Conservation (phyloP, 768 basidiomycete genomes). For the Lactarius tabidus region DNA sequence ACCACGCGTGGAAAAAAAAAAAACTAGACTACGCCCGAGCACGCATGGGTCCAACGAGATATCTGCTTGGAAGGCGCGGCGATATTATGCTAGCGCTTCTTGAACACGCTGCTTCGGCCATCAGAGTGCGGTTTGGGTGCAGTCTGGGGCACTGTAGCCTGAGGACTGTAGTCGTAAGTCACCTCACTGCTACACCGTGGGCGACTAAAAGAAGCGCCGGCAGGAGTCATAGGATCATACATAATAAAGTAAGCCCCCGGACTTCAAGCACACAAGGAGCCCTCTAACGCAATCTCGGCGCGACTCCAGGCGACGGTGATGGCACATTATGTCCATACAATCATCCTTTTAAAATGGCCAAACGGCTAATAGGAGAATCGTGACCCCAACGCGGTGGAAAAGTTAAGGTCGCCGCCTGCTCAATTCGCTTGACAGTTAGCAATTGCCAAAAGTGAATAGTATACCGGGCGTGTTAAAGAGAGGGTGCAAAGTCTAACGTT, state of each 20-base stretch:
- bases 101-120: no score
- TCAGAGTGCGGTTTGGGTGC: background rate
- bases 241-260: background rate
- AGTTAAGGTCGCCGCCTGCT: background rate
- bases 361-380: background rate
- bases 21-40: no score
- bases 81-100: no score
- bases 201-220: no score
- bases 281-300: background rate
- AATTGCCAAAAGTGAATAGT: background rate
- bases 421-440: background rate
- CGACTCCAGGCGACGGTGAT: background rate
- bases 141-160: background rate
- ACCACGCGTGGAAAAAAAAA: background rate
- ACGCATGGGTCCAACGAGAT: background rate
- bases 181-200: background rate
- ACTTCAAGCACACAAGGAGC: background rate
- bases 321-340: background rate
- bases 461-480: background rate
- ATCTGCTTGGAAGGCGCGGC: background rate
- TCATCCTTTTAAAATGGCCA: background rate
- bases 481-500: background rate
- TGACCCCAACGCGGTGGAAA: background rate
- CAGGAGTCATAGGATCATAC: background rate
- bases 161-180: background rate